A percentile compares a stretch with the other conserved stretches of the same genome.
Conservation (phyloP, 73 alveolate genomes). For the Vitrella brassicaformis region DNA sequence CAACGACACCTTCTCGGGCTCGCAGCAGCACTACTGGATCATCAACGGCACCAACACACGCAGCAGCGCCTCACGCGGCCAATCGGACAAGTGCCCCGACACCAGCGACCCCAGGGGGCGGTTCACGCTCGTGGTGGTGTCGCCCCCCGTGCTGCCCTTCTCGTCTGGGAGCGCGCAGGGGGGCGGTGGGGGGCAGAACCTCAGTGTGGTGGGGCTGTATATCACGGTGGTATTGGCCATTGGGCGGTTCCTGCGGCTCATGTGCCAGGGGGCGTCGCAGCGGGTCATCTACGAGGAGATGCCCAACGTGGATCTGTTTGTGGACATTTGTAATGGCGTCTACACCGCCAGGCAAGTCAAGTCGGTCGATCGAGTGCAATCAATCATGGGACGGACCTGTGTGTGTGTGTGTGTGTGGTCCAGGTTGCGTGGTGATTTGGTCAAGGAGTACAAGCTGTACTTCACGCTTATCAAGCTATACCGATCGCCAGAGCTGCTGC, state of each 20-base stretch:
- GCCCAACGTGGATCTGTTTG: constrained; percentile 8
- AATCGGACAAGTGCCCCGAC: too few relatives aligned
- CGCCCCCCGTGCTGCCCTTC: too few relatives aligned
- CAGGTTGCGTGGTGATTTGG: background rate
- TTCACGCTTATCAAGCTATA: background rate
- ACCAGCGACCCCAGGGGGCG: too few relatives aligned
- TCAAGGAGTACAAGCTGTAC: background rate
- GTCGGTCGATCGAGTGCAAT: background rate
- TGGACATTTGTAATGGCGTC: constrained; percentile 34
- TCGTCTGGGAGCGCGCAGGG: too few relatives aligned
- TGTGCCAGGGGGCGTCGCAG: constrained; percentile 24
- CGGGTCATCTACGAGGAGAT: constrained; percentile 40
- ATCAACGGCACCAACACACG: too few relatives aligned
- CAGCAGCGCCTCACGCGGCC: too few relatives aligned
- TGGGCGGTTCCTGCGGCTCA: constrained; percentile 31
- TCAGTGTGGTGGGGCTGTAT: constrained; percentile 37
- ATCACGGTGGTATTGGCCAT: constrained; percentile 32
- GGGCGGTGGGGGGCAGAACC: constrained; percentile 11
- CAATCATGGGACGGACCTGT: background rate
- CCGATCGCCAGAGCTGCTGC: background rate
- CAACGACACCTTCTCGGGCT: too few relatives aligned
- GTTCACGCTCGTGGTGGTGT: too few relatives aligned
- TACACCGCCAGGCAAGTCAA: constrained; percentile 8
- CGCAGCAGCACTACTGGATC: too few relatives aligned
- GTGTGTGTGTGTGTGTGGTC: background rate